These are phyloP conservation scores for Fonsecaea multimorphosa DNA, from an alignment of 2,329 filamentous ascomycete species.

Conservation along the genomic window DNA sequence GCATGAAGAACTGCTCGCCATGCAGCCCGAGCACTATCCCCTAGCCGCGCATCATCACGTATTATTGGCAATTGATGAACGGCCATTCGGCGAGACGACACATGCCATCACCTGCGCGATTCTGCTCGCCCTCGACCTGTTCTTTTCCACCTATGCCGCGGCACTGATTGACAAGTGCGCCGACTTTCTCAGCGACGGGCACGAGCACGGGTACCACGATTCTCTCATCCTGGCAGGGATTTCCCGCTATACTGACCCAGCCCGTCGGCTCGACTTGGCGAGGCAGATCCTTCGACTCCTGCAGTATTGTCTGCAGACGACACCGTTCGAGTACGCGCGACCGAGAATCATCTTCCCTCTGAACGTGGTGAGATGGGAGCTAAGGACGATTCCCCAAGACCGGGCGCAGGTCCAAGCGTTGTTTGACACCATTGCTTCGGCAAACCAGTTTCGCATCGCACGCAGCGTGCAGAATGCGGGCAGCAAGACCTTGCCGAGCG, in stretches of 20 bases:
- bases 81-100: not conserved
- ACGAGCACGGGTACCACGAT: not conserved
- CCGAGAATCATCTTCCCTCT: conserved; percentile 14
- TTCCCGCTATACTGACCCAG: not conserved
- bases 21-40: not conserved
- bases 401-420: conserved; percentile 2
- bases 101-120: not conserved
- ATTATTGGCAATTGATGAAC: too few relatives aligned
- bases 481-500: not conserved
- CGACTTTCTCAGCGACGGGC: not conserved
- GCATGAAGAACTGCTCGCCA: not conserved
- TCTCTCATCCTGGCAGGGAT: conserved; percentile 2
- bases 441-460: conserved; percentile 11
- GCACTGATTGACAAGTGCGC: conserved; percentile 4
- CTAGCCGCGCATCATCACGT: too few relatives aligned
- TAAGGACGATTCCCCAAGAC: conserved; percentile 9
- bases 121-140: conserved; percentile 17
- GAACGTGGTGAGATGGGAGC: conserved; percentile 20
- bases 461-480: conserved; percentile 18
- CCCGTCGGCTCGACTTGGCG: conserved; percentile 1
- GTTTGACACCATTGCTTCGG: conserved; percentile 12
- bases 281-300: conserved; percentile 9
- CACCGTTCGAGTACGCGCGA: not conserved
- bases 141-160: conserved; percentile 7
- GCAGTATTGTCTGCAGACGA: not conserved